phyloP scores from a whole-genome alignment of 768 basidiomycete species.

The Thelephora ganbajun region DNA sequence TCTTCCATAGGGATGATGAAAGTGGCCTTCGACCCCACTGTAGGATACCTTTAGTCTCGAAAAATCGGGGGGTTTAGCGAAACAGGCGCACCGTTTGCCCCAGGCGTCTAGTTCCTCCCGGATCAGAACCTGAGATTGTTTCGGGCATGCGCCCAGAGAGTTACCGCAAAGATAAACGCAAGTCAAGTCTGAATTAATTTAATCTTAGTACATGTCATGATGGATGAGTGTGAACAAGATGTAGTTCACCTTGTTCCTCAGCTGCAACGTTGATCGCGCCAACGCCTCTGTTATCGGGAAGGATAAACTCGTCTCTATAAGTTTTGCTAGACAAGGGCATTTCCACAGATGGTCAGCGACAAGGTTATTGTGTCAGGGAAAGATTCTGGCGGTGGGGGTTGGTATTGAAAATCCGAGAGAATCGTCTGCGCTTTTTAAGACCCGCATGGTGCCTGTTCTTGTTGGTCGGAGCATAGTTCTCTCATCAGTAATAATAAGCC shows the following conservation, averaged over 20 bases:
- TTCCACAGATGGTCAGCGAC: too few relatives aligned
- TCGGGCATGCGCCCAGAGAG: constrained; percentile 77
- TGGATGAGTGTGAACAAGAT: constrained; percentile 2
- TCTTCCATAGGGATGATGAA: constrained; percentile 70
- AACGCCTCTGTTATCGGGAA: constrained; percentile 35
- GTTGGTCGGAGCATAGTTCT: too few relatives aligned
- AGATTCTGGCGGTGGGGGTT: too few relatives aligned
- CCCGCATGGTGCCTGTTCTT: too few relatives aligned
- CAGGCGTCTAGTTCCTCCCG: constrained; percentile 78
- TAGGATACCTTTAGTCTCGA: constrained; percentile 3
- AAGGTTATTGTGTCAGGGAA: too few relatives aligned
- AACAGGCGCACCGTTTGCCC: constrained; percentile 44
- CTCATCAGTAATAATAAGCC: too few relatives aligned
- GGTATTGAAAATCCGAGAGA: too few relatives aligned
- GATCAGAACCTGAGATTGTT: constrained; percentile 55
- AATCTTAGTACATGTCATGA: constrained; percentile 12
- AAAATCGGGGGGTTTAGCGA: constrained; percentile 5
- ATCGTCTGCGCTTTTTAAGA: too few relatives aligned
- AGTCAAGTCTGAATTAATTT: constrained; percentile 22
- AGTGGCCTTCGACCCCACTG: constrained; percentile 84
- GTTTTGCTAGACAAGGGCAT: neutral
- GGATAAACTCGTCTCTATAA: constrained; percentile 11
- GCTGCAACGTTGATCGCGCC: constrained; percentile 20
- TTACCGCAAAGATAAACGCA: constrained; percentile 92
- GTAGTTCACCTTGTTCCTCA: constrained; percentile 6